Evolutionary conservation across 768 basidiomycete genomes (phyloP).

Genomic region (Tulasnella sp.): DNA sequence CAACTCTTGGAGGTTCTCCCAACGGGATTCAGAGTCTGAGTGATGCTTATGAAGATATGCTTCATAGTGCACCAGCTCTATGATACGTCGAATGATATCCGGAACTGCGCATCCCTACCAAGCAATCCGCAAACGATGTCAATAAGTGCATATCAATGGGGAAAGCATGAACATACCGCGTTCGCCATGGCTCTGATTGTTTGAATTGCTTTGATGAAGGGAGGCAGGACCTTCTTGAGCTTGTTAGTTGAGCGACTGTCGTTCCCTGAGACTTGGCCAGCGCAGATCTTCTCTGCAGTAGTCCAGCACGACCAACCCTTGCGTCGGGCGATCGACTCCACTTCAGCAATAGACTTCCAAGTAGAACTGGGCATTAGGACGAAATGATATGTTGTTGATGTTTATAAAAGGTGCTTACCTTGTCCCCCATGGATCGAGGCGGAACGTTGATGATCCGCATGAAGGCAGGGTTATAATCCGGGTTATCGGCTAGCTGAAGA

Average conservation of each 20-base stretch:
- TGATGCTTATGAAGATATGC: slow-evolving; percentile 61
- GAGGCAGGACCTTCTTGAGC: slow-evolving; percentile 42
- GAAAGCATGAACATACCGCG: slow-evolving; percentile 37
- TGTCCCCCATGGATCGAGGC: slow-evolving; percentile 64
- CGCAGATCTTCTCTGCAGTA: slow-evolving; percentile 55
- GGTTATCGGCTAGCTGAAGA: slow-evolving; percentile 74
- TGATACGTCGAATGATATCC: slow-evolving; percentile 51
- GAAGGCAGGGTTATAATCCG: slow-evolving; percentile 57
- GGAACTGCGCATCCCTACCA: slow-evolving; percentile 51
- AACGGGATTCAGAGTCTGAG: slow-evolving; percentile 60
- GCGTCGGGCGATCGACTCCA: slow-evolving; percentile 46
- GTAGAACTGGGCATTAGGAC: slow-evolving; percentile 27
- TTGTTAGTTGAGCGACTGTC: slow-evolving; percentile 62
- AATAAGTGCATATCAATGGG: neutral
- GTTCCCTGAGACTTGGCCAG: slow-evolving; percentile 41
- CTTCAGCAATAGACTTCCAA: slow-evolving; percentile 56
- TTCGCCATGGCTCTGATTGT: slow-evolving; percentile 46
- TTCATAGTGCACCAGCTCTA: slow-evolving; percentile 56
- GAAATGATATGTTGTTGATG: neutral
- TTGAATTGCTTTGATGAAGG: slow-evolving; percentile 53
- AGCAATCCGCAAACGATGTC: neutral
- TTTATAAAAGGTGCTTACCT: slow-evolving; percentile 39
- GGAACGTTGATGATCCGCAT: slow-evolving; percentile 66
- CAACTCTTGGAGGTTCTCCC: slow-evolving; percentile 84
- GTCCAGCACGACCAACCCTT: slow-evolving; percentile 49